Evolutionary conservation across 805 yeast species (phyloP).

Genomic region (Jamesozyma gamospora): DNA sequence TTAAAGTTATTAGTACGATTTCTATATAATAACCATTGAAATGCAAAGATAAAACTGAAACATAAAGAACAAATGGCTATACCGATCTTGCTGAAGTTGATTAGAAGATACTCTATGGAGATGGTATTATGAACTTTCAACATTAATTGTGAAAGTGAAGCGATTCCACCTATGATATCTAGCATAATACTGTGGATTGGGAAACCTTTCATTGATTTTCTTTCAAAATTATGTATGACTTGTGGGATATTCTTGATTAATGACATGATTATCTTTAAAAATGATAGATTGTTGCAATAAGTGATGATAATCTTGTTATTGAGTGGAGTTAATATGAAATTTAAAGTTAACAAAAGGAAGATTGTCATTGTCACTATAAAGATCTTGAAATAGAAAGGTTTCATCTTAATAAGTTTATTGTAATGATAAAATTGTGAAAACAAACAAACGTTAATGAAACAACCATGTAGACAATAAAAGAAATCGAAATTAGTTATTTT

Average conservation of each 20-base stretch:
- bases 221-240: conserved; percentile 63
- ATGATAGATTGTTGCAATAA: conserved; percentile 20
- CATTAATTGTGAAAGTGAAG: conserved; percentile 22
- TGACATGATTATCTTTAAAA: conserved; percentile 39
- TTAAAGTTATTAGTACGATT: no score
- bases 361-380: conserved; percentile 10
- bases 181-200: conserved; percentile 47
- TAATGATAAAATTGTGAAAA: conserved; percentile 34
- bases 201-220: conserved; percentile 78
- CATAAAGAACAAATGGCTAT: conserved; percentile 31
- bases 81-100: conserved; percentile 34
- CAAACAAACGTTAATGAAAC: conserved; percentile 32
- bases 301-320: conserved; percentile 14
- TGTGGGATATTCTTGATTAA: conserved; percentile 64
- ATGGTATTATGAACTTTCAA: conserved; percentile 15
- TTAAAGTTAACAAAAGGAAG: conserved; percentile 9
- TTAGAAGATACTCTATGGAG: conserved; percentile 17
- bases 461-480: conserved; percentile 40
- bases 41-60: conserved; percentile 31
- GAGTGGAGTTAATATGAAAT: conserved; percentile 16
- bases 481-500: conserved; percentile 37
- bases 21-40: conserved; percentile 29
- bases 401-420: conserved; percentile 28
- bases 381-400: conserved; percentile 15
- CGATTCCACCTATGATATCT: conserved; percentile 32